Evolutionary conservation across 176 grass and related monocot genomes (phyloP), one percentile per base, ranked within the genome.

Genomic region (Elaeis guineensis): DNA sequence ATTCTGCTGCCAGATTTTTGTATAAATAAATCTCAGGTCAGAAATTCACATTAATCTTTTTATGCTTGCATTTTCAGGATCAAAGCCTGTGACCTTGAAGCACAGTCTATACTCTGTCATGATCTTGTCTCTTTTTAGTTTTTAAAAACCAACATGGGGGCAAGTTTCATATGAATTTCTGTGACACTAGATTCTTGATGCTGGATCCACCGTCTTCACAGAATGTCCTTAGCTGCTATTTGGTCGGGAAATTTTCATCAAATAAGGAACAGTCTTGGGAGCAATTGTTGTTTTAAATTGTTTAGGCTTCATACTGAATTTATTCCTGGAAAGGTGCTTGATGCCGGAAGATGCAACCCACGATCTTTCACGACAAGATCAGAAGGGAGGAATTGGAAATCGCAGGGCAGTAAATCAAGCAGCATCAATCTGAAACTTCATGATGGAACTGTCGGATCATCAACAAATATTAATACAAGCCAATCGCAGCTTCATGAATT

Each of bases 191-290:
- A 44, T 44, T 44, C 9, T 44, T 44, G 32, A 44, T 44, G 11
- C 11, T 44, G 35, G 11, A 44, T 44, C 7, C 35, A 44, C 35
- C 14, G 35, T 44, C 35, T 44, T 14, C 35, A 44, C 9, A 44
- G 35, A 44, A 44, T 44, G 35, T 12, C 35, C 35, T 44, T 44
- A 14, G 25, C 63, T 59, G 28, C 64, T 28, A 57, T 92, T 69
- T 80, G 77, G 71, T 78, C 70, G 11, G 83, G 78, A 30, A 85
- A 88, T 61, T 85, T 77, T 51, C 62, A 75, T 78, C 84, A 83
- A 51, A 52, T 97, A 55, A 73, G 81, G 58, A 85, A 71, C 53
- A 67, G 73, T 66, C 62, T 83, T 59, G 70, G 72, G 76, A 72
- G 55, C 59, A 59, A 58, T 73, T 79, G 39, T 44, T 71, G 71